Conservation (phyloP, 306 rosid genomes). For the Heteromeles arbutifolia region DNA sequence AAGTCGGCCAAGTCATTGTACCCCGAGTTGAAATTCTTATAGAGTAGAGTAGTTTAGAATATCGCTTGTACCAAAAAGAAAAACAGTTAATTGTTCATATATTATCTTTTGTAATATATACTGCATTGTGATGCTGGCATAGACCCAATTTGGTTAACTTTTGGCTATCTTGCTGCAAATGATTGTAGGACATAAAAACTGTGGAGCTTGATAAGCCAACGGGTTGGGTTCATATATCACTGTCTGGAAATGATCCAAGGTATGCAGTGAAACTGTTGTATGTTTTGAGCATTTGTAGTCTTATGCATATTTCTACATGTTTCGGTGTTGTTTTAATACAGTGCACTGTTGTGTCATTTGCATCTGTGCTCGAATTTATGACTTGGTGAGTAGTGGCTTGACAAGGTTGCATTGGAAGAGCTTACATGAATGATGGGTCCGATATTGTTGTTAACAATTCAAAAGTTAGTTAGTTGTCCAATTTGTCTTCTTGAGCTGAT, state of each 20-base stretch:
- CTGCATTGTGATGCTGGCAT: neutral
- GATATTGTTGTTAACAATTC: neutral
- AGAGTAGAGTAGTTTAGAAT: no score
- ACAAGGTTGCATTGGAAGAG: neutral
- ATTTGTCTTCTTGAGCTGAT: neutral
- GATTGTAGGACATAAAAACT: constrained; percentile 74
- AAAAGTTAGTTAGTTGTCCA: neutral
- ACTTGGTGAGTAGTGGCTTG: neutral
- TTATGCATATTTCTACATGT: neutral
- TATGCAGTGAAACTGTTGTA: constrained; percentile 16
- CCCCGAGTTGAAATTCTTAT: no score
- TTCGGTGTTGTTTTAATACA: neutral
- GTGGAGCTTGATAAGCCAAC: constrained; percentile 80
- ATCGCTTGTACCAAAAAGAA: no score
- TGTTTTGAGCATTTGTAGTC: neutral
- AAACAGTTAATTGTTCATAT: no score
- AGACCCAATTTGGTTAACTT: constrained; percentile 5
- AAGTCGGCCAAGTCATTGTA: no score
- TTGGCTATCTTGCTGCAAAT: constrained; percentile 11
- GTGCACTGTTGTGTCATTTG: neutral
- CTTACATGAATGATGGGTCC: neutral
- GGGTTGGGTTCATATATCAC: constrained; percentile 81
- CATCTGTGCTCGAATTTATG: neutral
- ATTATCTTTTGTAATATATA: neutral
- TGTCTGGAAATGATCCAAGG: constrained; percentile 88